These are phyloP conservation scores for Nyctanthes arbortristis DNA, from an alignment of 257 asterid species.

Conservation along the genomic window DNA sequence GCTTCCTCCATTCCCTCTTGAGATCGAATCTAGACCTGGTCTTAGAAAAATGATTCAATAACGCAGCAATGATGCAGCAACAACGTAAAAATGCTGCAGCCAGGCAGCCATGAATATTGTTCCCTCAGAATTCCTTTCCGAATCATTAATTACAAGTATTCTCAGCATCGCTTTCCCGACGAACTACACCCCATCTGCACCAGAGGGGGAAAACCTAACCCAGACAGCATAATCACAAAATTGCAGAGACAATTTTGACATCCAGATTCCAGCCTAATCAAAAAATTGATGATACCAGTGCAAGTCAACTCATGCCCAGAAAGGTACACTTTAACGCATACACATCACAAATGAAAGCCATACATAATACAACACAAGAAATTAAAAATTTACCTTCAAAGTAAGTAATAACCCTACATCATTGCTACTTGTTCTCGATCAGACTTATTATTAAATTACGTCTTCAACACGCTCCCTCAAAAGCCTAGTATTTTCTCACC, in stretches of 20 bases:
- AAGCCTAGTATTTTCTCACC: not conserved
- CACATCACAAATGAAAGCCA: not conserved
- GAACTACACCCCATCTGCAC: not conserved
- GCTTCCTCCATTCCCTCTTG: not conserved
- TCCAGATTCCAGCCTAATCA: slow-evolving; percentile 13
- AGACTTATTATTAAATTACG: not conserved
- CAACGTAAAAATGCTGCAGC: not conserved
- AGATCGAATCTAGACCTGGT: slow-evolving; percentile 7
- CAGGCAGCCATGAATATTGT: too few relatives aligned
- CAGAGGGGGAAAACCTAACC: not conserved
- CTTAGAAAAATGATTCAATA: not conserved
- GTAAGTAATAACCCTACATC: too few relatives aligned
- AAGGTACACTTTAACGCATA: slow-evolving; percentile 11
- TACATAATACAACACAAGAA: not conserved
- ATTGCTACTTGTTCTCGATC: too few relatives aligned
- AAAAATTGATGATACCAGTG: slow-evolving; percentile 19
- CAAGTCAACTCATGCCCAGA: slow-evolving; percentile 18
- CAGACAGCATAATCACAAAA: not conserved
- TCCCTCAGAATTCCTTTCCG: too few relatives aligned
- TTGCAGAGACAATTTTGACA: slow-evolving; percentile 2
- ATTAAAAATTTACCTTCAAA: not conserved
- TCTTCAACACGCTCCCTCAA: not conserved
- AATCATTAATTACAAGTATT: not conserved
- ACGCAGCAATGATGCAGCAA: not conserved
- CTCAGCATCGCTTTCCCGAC: not conserved